Evolutionary conservation across 169 alveolate species (phyloP), one percentile per base, ranked within the genome.

Genomic region (Babesia microti): DNA sequence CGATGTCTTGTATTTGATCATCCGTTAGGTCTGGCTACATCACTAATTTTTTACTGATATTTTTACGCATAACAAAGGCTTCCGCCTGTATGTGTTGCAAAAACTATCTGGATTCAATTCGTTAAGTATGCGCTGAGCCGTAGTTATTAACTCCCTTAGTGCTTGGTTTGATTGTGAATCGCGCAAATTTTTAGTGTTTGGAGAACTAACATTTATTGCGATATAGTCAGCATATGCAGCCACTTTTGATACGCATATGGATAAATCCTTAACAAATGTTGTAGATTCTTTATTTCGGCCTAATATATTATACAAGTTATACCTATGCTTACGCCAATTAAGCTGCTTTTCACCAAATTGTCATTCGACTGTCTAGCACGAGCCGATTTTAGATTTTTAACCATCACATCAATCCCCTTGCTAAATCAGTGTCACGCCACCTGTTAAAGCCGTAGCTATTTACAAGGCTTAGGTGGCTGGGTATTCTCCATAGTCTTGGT

Each of bases 111-210:
- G 32, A 3, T 11, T 59, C 35, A 82, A 55, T 29, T 57, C 68
- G 9, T 48, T 47, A 22, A 78, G 30, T n/a, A 75, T 68, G 3
- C 32, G 42, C 22, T 69, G 57, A n/a, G 74, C 79, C 2, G 78
- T 67, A 14, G 42, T 29, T 6, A 78, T 45, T 29, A 82, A 55
- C 27, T 59, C 63, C 18, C 47, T 40, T 28, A 80, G 41, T 26
- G 80, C 79, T 17, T 78, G 80, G 14, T 68, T 53, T 19, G 48
- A 43, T 59, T 78, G 85, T 36, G 68, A 60, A 17, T 72, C 83
- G 12, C 91, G 79, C 39, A 84, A 65, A 4, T 83, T 81, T 22
- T 83, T 84, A 1, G 91, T 84, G 65, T 84, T 84, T 1, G 91
- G 91, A 18, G 89, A 80, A 39, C 88, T 76, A 15, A 84, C 81